Evolutionary conservation across 2,329 filamentous ascomycete genomes (phyloP), one percentile per base, ranked within the genome.

Genomic region (Aspergillus uvarum): DNA sequence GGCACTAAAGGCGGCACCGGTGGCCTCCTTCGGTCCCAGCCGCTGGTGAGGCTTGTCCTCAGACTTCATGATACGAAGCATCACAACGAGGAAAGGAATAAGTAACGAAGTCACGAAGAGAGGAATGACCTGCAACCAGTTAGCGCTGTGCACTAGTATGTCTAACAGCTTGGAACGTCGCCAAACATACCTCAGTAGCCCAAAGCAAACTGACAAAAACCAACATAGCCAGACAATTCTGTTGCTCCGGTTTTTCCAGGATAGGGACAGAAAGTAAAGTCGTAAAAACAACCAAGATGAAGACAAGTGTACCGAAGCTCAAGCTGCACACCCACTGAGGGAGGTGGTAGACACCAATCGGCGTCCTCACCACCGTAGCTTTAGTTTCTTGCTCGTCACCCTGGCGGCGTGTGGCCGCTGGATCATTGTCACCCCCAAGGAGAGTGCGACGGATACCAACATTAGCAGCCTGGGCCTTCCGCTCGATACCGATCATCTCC

Each of bases 401-500:
- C 74, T 97, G 93, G 51, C 95, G 80, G 51, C 90, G 83, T 50
- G 88, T 86, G 56, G 87, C 86, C 7, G 84, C 81, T 29, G 85
- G 85, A 67, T 90, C 88, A 19, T 85, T 85, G 35, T 89, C 89
- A 26, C 86, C 84, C 4, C 93, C 93, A 2, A 98, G 85, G 57
- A 98, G 82, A 0, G 91, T 91, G 65, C 90, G 87, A 22, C 86
- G 80, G 54, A 90, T 81, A 47, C 95, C 95, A 65, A 99, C 84
- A 67, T 94, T 95, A 8, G 94, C 94, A 8, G 95, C 96, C 77
- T 98, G 94, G 1, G 92, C 92, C 72, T 96, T 93, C 22, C 95
- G 85, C 79, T 99, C 96, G 67, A 99, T 94, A 56, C 94, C 95
- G 73, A 99, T 99, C 86, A 99, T 95, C 70, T 99, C 95, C 78